These are phyloP conservation scores for Pulveroboletus sp. DNA, from an alignment of 1,284 basidiomycete genomes.

Conservation along the genomic window DNA sequence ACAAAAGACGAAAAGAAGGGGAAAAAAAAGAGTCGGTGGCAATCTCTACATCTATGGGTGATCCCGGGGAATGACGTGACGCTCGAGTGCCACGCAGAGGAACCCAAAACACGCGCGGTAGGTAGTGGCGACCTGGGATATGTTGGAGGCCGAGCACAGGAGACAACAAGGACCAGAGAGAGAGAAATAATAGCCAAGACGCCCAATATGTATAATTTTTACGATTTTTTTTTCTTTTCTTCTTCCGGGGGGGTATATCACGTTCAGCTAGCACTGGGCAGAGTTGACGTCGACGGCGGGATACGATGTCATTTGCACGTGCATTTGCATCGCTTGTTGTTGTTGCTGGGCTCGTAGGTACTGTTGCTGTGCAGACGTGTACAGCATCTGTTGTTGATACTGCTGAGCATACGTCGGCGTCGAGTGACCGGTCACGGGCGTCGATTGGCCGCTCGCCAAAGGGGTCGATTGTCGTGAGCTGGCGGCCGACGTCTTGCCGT, in stretches of 20 bases:
- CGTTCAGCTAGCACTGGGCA: constrained; percentile 27
- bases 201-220: constrained; percentile 41
- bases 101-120: constrained; percentile 1
- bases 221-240: too few relatives aligned
- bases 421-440: constrained; percentile 31
- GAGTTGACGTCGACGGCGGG: constrained; percentile 10
- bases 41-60: constrained; percentile 21
- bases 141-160: constrained; percentile 34
- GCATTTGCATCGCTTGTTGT: constrained; percentile 37
- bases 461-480: constrained; percentile 39
- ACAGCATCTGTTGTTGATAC: constrained; percentile 42
- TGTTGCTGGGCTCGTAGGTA: constrained; percentile 38
- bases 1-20: not conserved
- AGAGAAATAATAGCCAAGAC: constrained; percentile 29
- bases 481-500: constrained; percentile 31
- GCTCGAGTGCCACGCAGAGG: constrained; percentile 10
- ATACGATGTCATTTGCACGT: constrained; percentile 32
- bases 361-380: constrained; percentile 37
- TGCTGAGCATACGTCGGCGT: constrained; percentile 36
- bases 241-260: too few relatives aligned
- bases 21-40: not conserved
- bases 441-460: constrained; percentile 35
- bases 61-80: constrained; percentile 17
- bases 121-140: constrained; percentile 35
- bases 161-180: constrained; percentile 15